phyloP scores from a whole-genome alignment of 2,329 filamentous ascomycete genomes.

The Neonectria punicea region DNA sequence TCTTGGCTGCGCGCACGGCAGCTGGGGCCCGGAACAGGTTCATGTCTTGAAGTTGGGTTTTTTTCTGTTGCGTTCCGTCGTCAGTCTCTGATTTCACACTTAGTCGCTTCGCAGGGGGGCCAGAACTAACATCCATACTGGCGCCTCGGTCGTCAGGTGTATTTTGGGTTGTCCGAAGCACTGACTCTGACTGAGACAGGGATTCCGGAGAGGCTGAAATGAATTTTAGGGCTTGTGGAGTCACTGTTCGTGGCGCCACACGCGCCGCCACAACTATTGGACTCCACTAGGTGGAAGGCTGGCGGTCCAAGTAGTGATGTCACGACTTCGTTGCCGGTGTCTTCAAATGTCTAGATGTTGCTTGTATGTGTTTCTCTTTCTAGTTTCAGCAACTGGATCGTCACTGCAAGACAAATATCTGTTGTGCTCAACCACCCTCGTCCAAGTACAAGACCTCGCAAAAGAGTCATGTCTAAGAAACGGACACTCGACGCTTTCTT shows the following conservation, averaged over 20 bases:
- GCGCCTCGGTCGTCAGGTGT: constrained; percentile 37
- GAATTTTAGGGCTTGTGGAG: constrained; percentile 41
- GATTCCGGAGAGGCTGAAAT: constrained; percentile 23
- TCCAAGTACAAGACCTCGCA: neutral
- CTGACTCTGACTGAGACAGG: constrained; percentile 30
- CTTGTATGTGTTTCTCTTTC: neutral
- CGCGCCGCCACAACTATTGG: constrained; percentile 33
- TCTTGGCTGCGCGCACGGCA: constrained; percentile 77
- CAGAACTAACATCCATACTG: constrained; percentile 49
- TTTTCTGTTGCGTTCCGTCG: constrained; percentile 35
- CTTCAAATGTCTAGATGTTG: neutral
- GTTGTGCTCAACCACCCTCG: neutral
- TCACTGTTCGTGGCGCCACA: constrained; percentile 31
- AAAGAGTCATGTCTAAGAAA: constrained; percentile 40
- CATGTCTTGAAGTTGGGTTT: constrained; percentile 56
- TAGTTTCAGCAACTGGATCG: neutral
- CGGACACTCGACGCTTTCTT: constrained; percentile 79
- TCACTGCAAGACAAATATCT: neutral
- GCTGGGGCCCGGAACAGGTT: constrained; percentile 77
- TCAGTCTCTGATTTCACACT: constrained; percentile 9
- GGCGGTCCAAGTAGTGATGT: constrained; percentile 31
- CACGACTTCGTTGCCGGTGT: constrained; percentile 20
- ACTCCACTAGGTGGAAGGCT: neutral
- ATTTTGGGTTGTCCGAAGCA: constrained; percentile 35
- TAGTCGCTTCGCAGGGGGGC: neutral